Conservation (phyloP, 345 rosid species). For the Punica granatum region DNA sequence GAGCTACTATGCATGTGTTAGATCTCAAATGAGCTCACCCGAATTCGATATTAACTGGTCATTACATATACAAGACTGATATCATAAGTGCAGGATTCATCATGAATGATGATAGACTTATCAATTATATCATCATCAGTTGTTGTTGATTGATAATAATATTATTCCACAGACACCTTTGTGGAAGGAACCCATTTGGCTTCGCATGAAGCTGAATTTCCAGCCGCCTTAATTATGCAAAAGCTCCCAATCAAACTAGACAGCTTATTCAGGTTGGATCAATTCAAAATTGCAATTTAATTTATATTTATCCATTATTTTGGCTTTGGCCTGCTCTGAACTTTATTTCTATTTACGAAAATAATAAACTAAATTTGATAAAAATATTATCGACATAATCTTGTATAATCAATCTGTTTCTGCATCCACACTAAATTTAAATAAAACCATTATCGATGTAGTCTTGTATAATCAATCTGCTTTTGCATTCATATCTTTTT, state of each 20-base stretch:
- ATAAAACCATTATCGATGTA: no score
- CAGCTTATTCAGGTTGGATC: background rate
- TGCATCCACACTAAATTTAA: no score
- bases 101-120: background rate
- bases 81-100: background rate
- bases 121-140: background rate
- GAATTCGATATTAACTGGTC: background rate
- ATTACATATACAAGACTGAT: background rate
- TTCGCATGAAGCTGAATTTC: background rate
- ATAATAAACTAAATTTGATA: no score
- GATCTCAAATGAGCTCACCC: background rate
- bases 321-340: background rate
- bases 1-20: no score
- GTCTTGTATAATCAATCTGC: no score
- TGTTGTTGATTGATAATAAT: background rate
- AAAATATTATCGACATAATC: no score
- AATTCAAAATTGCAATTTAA: background rate
- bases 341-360: background rate
- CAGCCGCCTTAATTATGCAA: background rate
- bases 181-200: background rate
- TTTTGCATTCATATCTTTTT: no score
- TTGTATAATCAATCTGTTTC: no score
- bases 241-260: background rate
- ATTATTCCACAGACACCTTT: background rate
- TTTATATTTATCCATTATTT: background rate